Evolutionary conservation across 1,139 yeast species (phyloP).

Genomic region (Candida neerlandica): DNA sequence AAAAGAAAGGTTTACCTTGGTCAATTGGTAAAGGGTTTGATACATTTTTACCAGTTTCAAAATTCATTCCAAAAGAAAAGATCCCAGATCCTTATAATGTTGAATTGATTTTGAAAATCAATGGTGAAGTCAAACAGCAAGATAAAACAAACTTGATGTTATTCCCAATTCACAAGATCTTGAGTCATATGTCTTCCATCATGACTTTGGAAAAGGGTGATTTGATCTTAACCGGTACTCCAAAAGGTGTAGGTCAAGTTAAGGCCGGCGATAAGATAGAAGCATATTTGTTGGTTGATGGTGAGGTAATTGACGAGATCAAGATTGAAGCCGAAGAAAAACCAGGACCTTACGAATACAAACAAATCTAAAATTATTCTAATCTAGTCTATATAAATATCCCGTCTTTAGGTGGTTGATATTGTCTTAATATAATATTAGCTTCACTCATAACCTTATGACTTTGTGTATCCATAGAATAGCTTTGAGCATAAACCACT

Average conservation of each 20-base stretch:
- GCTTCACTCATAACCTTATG: constrained; percentile 74
- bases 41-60: constrained; percentile 84
- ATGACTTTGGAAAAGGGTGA: constrained; percentile 94
- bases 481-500: constrained; percentile 92
- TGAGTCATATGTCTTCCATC: constrained; percentile 78
- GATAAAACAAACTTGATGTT: constrained; percentile 87
- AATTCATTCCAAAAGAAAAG: constrained; percentile 62
- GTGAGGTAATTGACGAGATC: constrained; percentile 54
- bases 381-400: constrained; percentile 30
- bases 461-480: constrained; percentile 84
- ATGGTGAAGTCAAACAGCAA: constrained; percentile 69
- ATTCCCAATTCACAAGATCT: constrained; percentile 79
- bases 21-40: constrained; percentile 95
- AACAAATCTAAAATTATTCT: constrained; percentile 50
- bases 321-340: constrained; percentile 61
- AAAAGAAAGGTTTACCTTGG: constrained; percentile 96
- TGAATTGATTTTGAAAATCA: constrained; percentile 65
- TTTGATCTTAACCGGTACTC: constrained; percentile 91
- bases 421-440: constrained; percentile 74
- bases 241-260: constrained; percentile 93
- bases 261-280: constrained; percentile 74
- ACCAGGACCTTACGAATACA: constrained; percentile 79
- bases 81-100: constrained; percentile 78
- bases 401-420: constrained; percentile 59
- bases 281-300: constrained; percentile 63